Percentiles rank a stretch among this genome's conserved stretches.
These are phyloP conservation scores for Penicillium bialowiezense DNA, from an alignment of 495 filamentous ascomycete genomes.

Conservation along the genomic window DNA sequence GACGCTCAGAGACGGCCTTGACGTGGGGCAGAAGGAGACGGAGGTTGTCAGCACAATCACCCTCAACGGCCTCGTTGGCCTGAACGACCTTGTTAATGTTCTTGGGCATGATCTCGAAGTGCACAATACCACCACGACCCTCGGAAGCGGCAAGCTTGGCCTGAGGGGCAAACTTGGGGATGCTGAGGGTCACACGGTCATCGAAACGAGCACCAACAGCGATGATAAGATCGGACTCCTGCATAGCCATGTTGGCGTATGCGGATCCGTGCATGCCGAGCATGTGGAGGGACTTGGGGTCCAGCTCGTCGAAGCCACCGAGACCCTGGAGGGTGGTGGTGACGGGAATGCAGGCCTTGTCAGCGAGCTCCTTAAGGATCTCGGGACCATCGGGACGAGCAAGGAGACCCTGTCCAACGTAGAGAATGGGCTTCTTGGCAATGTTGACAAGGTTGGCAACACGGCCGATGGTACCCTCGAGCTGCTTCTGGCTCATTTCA, in stretches of 20 bases:
- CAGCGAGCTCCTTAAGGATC: conserved; percentile 53
- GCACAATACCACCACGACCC: conserved; percentile 58
- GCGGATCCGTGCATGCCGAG: conserved; percentile 65
- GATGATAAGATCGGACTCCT: conserved; percentile 62
- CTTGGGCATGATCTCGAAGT: conserved; percentile 65
- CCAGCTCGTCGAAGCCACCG: conserved; percentile 58
- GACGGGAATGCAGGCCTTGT: conserved; percentile 58
- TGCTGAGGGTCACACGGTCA: conserved; percentile 56
- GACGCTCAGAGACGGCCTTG: conserved; percentile 57
- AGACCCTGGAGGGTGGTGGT: conserved; percentile 67
- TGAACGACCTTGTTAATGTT: conserved; percentile 66
- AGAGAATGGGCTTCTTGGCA: conserved; percentile 60
- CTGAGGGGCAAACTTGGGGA: conserved; percentile 55
- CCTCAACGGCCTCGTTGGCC: conserved; percentile 60
- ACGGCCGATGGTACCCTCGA: conserved; percentile 47
- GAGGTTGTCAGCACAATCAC: conserved; percentile 65
- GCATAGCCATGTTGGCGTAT: conserved; percentile 64
- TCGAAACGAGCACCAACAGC: conserved; percentile 64
- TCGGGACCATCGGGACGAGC: conserved; percentile 49
- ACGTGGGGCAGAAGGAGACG: conserved; percentile 68
- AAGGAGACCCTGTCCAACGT: conserved; percentile 59
- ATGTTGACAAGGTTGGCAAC: conserved; percentile 55
- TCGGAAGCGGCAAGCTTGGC: conserved; percentile 56
- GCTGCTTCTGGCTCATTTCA: conserved; percentile 45
- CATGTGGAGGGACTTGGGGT: conserved; percentile 61